Base-by-base conservation (phyloP, 2,329 filamentous ascomycete species). In the Neonectria ditissima region DNA sequence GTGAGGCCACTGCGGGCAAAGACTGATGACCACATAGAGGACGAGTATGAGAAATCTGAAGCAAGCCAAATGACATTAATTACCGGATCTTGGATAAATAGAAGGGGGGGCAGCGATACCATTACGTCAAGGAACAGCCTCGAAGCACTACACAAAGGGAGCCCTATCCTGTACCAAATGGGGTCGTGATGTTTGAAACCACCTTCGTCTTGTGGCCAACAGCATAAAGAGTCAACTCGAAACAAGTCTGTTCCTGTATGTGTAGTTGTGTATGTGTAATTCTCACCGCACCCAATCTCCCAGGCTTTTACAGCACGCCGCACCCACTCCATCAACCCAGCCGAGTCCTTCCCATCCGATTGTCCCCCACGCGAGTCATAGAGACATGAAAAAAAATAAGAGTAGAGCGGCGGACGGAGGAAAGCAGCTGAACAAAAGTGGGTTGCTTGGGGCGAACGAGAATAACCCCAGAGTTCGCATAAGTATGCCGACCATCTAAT, bases 251-350 rank as follows among this genome's bases (percentile, higher is more conserved):
- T 62, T 59, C 59, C 55, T 62, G 59, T 65, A 62, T 65, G 59
- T 54, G 50, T 58, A 43, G 60, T 43, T 58, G 43, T 52, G 39
- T 50, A 50, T 59, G 55, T 65, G 41, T 55, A 63, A 56, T 53
- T 56, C 56, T 51, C 50, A 44, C 44, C 51, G 41, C 56, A 53
- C 37, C 59, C 34, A 20, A 56, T 54, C 63, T 63, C 55, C 63
- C 63, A 63, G 53, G 55, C 59, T 65, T 65, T 65, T 65, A 45
- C 63, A 57, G 58, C 54, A 24, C 44, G 52, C 47, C 51, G 51
- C 54, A 44, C 41, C 54, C 26, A 22, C 58, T 51, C 52, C 45
- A 50, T 30, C 52, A 43, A 51, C 34, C 53, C 41, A 48, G 45
- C 41, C 52, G 18, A 50, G 22, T 53, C 56, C 52, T 53, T 57